Base-by-base conservation (phyloP, 2,329 filamentous ascomycete species). In the Microdochium nivale region DNA sequence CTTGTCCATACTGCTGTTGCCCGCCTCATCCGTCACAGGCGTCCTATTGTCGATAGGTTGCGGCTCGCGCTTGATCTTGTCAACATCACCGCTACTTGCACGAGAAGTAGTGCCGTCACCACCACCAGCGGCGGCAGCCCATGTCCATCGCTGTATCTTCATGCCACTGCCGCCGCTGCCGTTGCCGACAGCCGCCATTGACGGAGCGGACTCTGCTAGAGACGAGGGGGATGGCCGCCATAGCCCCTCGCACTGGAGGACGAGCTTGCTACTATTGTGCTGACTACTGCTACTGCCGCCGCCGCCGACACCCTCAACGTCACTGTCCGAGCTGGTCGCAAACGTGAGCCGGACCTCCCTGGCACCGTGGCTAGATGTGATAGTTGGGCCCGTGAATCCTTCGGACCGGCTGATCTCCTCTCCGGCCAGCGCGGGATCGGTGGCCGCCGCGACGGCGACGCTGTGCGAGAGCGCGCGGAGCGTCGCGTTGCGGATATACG, bases 401-500 rank as follows among this genome's bases (percentile, higher is more conserved):
- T 64, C 63, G 3, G 51, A 48, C 52, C 55, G 60, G n/a, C 51
- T 49, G 21, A 65, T 57, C 46, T 61, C 33, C 33, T 7, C 33
- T 7, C 13, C n/a, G 16, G 11, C n/a, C 5, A 14, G 4, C 5
- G 33, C 40, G 19, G 19, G 19, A 3, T 13, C 40, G 21, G 3
- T 13, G 40, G n/a, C 16, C 16, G 40, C 40, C 16, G 52, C 44
- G 25, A 43, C 52, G 27, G 60, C 57, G n/a, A 63, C 52, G 51
- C 67, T 65, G 10, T 69, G 60, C 0, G 70, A 63, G 2, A 78
- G 63, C 43, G 67, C 65, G 46, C 70, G 74, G 24, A 67, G 59
- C 8, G 71, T 65, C 13, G 74, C 71, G 19, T 69, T 69, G 51
- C 68, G 64, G 9, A 80, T 57, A 60, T 79, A 79, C 55, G 71